Base-by-base conservation (phyloP, 2,329 filamentous ascomycete genomes). In the Neurospora sp. region DNA sequence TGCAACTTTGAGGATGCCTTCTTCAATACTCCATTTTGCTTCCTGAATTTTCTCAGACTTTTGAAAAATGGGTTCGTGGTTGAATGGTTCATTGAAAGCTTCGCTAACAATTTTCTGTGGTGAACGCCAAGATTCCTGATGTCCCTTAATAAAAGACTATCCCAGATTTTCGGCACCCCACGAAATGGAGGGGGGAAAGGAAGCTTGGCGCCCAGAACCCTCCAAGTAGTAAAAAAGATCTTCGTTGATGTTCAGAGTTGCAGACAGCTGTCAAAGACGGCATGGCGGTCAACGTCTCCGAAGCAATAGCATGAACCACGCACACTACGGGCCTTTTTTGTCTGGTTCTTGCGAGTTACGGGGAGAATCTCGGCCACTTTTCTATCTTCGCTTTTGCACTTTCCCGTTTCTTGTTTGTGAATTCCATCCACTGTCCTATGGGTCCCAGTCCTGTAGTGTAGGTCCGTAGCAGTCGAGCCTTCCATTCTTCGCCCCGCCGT, bases 291-390 rank as follows among this genome's bases (percentile, higher is more conserved):
- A 2, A 33, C 2, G 3, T 4, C 11, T 15, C 46, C 23, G 6
- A 57, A 28, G 19, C 46, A 17, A 57, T 33, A 28, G 23, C 23
- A 62, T 17, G 52, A 62, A n/a, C 23, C 52, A 33, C 52, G 52
- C 23, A 62, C 52, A 62, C 28, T 17, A 8, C 23, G 12, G 23
- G 52, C 52, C 52, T 15, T 33, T 57, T 57, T 1, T 33, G 3
- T 17, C 12, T 33, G 1, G 12, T 10, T 33, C 23, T 8, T 57
- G 23, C 23, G 12, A 33, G 6, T 33, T 67, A 28, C 52, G 57
- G 39, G 43, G 43, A 71, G 43, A 38, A 66, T 39, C 67, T 70
- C 69, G 62, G 68, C 36, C 23, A 38, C 46, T 69, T 66, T 69
- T 46, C 4, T 8, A 52, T 36, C 23, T 69, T 38, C 17, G 66